Evolutionary conservation across 2,329 filamentous ascomycete genomes (phyloP), one percentile per base, ranked within the genome.

Genomic region (Beauveria rudraprayagi): DNA sequence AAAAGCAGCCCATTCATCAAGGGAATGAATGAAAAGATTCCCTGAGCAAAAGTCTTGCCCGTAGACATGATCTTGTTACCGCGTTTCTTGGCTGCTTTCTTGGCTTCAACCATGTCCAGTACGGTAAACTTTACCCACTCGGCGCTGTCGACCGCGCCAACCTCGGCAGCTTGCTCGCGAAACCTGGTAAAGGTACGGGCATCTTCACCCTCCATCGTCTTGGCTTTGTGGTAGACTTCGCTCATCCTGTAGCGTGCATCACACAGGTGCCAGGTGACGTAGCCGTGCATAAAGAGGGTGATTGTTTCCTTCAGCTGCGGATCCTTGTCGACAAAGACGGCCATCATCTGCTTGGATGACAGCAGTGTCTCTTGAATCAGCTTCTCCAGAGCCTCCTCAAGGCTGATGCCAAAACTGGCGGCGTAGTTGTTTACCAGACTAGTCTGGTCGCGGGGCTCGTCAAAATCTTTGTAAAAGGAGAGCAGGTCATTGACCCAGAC

Each of bases 401-500:
- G 28, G 26, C 28, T 63, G 44, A 66, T 62, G 11, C 59, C 58
- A 7, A 64, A 61, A 7, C 48, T 62, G 6, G 55, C 46, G 19
- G 28, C 55, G 28, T 65, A 65, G 58, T 66, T 67, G 43, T 65
- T 65, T 51, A 67, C 62, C 16, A 67, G 64, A 26, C 51, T 62
- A 19, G 60, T 65, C 47, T 67, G 63, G 53, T 67, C 65, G 11
- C 63, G 65, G 34, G 59, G 60, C 26, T 57, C 61, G 43, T 66
- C 63, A 41, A 63, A 66, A 48, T 67, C 65, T 59, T 67, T 66
- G 61, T 66, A 67, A 60, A 65, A 66, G 26, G 66, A 67, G 24
- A 66, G 51, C 19, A 67, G 53, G 47, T 67, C 66, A 26, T 66
- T 67, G 44, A 63, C 61, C 60, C 59, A 63, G 2, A 64, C 62